These are phyloP conservation scores for Wallemia mellicola DNA, from an alignment of 1,284 basidiomycete genomes.

Conservation along the genomic window DNA sequence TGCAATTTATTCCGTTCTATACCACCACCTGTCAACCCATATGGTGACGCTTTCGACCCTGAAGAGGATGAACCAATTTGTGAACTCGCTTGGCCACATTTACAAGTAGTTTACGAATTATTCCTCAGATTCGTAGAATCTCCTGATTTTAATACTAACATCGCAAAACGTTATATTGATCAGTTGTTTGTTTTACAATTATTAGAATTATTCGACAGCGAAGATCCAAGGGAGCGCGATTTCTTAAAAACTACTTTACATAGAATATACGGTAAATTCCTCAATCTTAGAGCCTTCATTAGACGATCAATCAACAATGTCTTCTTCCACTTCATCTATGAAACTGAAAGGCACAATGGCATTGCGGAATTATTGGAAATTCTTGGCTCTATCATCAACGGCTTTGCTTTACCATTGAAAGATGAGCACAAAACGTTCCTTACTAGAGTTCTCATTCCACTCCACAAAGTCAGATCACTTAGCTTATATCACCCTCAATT, in stretches of 20 bases:
- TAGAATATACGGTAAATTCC: constrained; percentile 97
- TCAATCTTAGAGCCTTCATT: constrained; percentile 93
- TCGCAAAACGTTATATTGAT: constrained; percentile 93
- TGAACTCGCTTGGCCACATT: constrained; percentile 95
- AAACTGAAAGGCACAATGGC: constrained; percentile 94
- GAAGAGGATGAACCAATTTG: constrained; percentile 98
- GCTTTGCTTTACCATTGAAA: constrained; percentile 90
- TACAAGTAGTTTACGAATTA: constrained; percentile 99
- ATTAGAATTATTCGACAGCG: constrained; percentile 92
- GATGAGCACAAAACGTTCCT: constrained; percentile 98
- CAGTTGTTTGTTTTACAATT: constrained; percentile 85
- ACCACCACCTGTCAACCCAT: constrained; percentile 93
- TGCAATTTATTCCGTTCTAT: constrained; percentile 97
- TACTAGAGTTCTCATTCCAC: constrained; percentile 73
- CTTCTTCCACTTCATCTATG: constrained; percentile 97
- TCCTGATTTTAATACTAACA: constrained; percentile 91
- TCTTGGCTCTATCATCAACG: constrained; percentile 97
- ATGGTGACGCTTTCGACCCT: constrained; percentile 92
- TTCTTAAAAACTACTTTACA: constrained; percentile 98
- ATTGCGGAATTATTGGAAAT: constrained; percentile 97
- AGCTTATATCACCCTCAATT: constrained; percentile 94
- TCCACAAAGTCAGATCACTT: constrained; percentile 92
- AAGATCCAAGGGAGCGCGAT: constrained; percentile 94
- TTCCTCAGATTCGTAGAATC: constrained; percentile 97
- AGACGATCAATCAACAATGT: constrained; percentile 98